phyloP scores from a whole-genome alignment of 768 basidiomycete genomes.

The Mycena rosella region DNA sequence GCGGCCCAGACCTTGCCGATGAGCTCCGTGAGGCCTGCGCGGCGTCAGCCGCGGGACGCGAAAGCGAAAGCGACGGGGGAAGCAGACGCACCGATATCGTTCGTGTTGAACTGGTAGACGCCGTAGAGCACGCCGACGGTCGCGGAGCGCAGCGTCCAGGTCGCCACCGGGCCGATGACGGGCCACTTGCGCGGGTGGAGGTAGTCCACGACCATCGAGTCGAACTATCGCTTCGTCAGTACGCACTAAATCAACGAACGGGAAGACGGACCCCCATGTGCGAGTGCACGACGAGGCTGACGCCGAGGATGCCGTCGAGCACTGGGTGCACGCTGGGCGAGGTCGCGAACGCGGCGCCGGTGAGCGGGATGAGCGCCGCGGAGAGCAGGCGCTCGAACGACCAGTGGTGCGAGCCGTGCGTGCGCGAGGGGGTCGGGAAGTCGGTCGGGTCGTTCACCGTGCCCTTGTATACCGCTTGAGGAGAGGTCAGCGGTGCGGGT shows the following conservation, averaged over 20 bases:
- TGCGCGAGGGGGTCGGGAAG: constrained; percentile 81
- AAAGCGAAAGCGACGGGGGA: constrained; percentile 1
- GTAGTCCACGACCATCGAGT: constrained; percentile 86
- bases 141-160: constrained; percentile 82
- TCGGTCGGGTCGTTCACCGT: constrained; percentile 92
- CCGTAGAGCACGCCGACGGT: constrained; percentile 90
- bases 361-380: constrained; percentile 89
- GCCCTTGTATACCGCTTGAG: constrained; percentile 74
- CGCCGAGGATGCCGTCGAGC: constrained; percentile 89
- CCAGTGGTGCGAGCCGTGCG: constrained; percentile 92
- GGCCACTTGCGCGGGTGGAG: constrained; percentile 95
- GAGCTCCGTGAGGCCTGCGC: constrained; percentile 36
- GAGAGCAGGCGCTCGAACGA: constrained; percentile 95
- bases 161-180: constrained; percentile 71
- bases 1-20: constrained; percentile 35
- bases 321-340: constrained; percentile 79
- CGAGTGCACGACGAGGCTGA: constrained; percentile 92
- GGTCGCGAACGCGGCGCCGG: constrained; percentile 10
- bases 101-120: constrained; percentile 98
- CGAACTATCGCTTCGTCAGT: constrained; percentile 65
- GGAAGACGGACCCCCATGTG: constrained; percentile 84
- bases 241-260: constrained; percentile 24
- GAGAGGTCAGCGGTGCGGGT: neutral
- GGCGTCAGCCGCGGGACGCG: neutral
- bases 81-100: constrained; percentile 90